Conservation (phyloP, 345 rosid species). For the Bruguiera parviflora region DNA sequence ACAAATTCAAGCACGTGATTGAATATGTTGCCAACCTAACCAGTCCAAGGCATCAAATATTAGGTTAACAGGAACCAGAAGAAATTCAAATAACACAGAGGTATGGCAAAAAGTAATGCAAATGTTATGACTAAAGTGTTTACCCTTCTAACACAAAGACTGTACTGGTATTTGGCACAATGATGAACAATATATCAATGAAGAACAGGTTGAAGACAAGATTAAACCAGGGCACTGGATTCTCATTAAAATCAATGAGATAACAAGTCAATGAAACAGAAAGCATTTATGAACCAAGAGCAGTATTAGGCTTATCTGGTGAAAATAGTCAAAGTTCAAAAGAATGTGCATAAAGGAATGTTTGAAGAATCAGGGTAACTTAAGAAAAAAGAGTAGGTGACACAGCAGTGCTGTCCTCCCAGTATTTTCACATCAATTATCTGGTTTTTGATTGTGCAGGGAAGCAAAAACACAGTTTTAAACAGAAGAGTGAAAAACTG, state of each 20-base stretch:
- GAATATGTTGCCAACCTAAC: neutral
- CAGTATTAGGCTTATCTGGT: neutral
- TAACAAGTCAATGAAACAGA: neutral
- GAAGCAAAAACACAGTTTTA: neutral
- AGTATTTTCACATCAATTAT: neutral
- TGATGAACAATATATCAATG: no score
- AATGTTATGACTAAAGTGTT: no score
- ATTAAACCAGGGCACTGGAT: neutral
- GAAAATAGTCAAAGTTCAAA: neutral
- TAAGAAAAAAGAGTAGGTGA: no score
- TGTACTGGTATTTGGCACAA: no score
- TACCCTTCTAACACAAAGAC: no score
- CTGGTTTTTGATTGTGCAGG: neutral
- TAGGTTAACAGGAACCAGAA: no score
- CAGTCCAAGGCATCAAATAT: neutral
- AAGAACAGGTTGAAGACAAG: no score
- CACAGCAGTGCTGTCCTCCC: neutral
- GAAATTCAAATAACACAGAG: no score
- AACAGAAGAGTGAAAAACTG: neutral
- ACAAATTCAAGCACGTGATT: neutral
- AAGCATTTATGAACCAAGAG: neutral
- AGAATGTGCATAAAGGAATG: neutral
- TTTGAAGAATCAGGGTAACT: neutral
- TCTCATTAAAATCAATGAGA: neutral
- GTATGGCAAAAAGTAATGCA: no score